phyloP scores from a whole-genome alignment of 768 basidiomycete genomes.

The Russula ochroleuca region DNA sequence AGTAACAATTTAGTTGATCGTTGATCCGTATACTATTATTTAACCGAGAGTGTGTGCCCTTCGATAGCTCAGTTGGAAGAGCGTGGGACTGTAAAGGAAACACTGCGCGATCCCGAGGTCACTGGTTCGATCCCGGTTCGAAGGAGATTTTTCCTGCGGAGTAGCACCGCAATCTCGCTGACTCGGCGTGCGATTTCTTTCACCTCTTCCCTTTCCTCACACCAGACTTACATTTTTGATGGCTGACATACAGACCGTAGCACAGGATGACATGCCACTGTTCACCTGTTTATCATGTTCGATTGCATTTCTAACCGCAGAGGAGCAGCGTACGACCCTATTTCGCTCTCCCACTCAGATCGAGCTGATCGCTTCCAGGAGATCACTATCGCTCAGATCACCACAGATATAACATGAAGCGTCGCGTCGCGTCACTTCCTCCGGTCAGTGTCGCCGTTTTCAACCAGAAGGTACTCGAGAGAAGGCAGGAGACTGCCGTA shows the following conservation, averaged over 20 bases:
- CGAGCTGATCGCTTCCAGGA: conserved; percentile 42
- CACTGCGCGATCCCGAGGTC: conserved; percentile 21
- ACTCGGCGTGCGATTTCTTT: neutral
- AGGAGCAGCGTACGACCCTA: conserved; percentile 71
- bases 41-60: neutral
- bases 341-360: neutral
- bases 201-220: neutral
- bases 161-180: neutral
- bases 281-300: conserved; percentile 91
- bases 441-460: conserved; percentile 76
- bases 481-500: conserved; percentile 70
- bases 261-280: conserved; percentile 34
- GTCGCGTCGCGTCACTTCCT: conserved; percentile 83
- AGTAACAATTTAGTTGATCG: no score
- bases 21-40: neutral
- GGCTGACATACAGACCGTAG: conserved; percentile 15
- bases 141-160: conserved; percentile 14
- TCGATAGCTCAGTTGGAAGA: conserved; percentile 27
- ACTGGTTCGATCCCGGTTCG: conserved; percentile 27
- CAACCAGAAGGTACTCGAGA: conserved; percentile 83
- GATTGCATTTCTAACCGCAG: conserved; percentile 77
- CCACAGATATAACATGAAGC: conserved; percentile 98
- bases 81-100: conserved; percentile 26
- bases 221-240: conserved; percentile 14
- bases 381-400: conserved; percentile 89